Conservation (phyloP, 495 filamentous ascomycete species). For the Annulohypoxylon maeteangense region DNA sequence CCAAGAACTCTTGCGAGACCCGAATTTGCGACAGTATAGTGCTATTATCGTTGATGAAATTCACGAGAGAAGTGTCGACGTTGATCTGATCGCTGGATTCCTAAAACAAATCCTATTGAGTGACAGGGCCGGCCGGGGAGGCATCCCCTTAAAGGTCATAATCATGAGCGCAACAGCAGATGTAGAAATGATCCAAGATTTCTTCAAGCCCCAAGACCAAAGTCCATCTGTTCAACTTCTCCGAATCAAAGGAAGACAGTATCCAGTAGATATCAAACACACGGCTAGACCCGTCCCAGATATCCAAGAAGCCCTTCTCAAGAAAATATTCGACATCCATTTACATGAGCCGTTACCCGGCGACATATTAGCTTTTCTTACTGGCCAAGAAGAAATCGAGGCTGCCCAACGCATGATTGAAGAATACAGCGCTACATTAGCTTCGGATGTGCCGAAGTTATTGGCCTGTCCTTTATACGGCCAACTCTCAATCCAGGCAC, state of each 20-base stretch:
- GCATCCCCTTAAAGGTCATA: conserved; percentile 83
- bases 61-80: conserved; percentile 96
- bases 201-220: conserved; percentile 65
- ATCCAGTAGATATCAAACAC: conserved; percentile 83
- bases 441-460: conserved; percentile 77
- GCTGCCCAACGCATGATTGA: conserved; percentile 81
- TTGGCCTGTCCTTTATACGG: conserved; percentile 61
- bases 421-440: conserved; percentile 76
- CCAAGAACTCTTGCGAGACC: conserved; percentile 91
- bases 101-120: conserved; percentile 76
- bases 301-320: conserved; percentile 82
- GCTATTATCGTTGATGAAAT: conserved; percentile 95
- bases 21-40: conserved; percentile 83
- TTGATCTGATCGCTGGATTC: conserved; percentile 90
- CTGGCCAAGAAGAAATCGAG: conserved; percentile 93
- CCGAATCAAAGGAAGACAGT: conserved; percentile 88
- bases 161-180: conserved; percentile 98
- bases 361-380: conserved; percentile 93
- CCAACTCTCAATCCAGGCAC: conserved; percentile 71
- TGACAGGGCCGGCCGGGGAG: conserved; percentile 68
- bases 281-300: conserved; percentile 81
- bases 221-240: conserved; percentile 60
- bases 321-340: conserved; percentile 89
- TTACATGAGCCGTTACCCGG: conserved; percentile 88
- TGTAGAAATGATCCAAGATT: conserved; percentile 76